phyloP scores from a whole-genome alignment of 2,329 filamentous ascomycete species.

The Cladosporium sp. region DNA sequence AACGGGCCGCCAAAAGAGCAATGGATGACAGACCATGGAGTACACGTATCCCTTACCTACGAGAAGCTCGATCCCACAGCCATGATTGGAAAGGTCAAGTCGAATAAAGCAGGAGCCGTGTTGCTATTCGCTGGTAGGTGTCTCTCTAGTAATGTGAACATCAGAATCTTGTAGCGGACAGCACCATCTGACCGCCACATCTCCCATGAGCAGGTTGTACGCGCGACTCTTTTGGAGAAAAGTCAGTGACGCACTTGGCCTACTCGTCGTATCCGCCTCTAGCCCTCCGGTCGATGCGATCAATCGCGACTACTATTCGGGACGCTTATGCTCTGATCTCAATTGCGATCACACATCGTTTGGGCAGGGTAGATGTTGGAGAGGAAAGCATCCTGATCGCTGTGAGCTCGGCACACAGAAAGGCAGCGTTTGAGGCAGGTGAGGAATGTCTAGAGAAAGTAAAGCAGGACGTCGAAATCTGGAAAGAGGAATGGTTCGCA shows the following conservation, averaged over 20 bases:
- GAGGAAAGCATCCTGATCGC: slow-evolving; percentile 88
- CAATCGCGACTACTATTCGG: slow-evolving; percentile 48
- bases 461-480: slow-evolving; percentile 80
- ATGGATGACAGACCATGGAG: slow-evolving; percentile 35
- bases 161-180: slow-evolving; percentile 19
- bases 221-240: slow-evolving; percentile 64
- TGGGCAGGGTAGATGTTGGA: slow-evolving; percentile 76
- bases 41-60: slow-evolving; percentile 66
- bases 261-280: slow-evolving; percentile 70
- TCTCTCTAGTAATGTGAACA: background rate
- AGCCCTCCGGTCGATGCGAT: slow-evolving; percentile 62
- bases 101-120: slow-evolving; percentile 68
- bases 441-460: slow-evolving; percentile 82
- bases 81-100: slow-evolving; percentile 65
- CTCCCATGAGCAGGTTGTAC: slow-evolving; percentile 40
- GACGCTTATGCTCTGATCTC: slow-evolving; percentile 62
- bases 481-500: slow-evolving; percentile 84
- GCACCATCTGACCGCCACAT: slow-evolving; percentile 13
- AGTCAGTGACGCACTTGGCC: slow-evolving; percentile 64
- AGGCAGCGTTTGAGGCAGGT: slow-evolving; percentile 76
- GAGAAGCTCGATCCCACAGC: slow-evolving; percentile 54
- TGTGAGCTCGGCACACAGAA: slow-evolving; percentile 74
- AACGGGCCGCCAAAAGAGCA: slow-evolving; percentile 19
- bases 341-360: slow-evolving; percentile 74
- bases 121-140: slow-evolving; percentile 67